Evolutionary conservation across 768 basidiomycete species (phyloP), one percentile per base, ranked within the genome.

Genomic region (Leucocoprinus leucothites): DNA sequence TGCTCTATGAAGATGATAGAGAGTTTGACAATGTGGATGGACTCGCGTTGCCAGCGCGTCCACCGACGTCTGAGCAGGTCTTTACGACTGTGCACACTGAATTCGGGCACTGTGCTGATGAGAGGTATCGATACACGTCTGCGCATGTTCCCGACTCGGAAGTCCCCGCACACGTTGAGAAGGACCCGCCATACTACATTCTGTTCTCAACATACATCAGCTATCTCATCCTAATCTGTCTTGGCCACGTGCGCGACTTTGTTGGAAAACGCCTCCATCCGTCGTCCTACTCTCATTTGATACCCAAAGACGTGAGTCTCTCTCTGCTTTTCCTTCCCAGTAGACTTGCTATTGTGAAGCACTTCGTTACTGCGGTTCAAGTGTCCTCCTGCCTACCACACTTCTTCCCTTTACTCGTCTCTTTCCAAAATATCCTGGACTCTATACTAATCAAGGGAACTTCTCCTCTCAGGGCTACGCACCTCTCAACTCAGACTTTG

Each of bases 201-300:
- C 80, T 98, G 41, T 71, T 98, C 58, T 86, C 90, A 8, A 96
- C 94, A 4, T 98, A 98, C 68, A 79, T 96, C 70, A 88, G 89
- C 74, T 98, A 96, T 73, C 81, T 98, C 62, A 79, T 98, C 57
- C 84, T 98, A 54, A 96, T 98, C 61, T 78, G 84, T 60, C 72
- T 99, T 45, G 97, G 97, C 18, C 97, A 98, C 65, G 73, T 95
- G 44, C 86, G 96, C 52, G 97, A 99, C 71, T 99, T 98, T 67
- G 72, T 98, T 59, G 96, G 96, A 21, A 98, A 97, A 71, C 79
- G 86, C 42, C 76, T 97, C 51, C 70, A 78, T 55, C 80, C 87
- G 3, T 67, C 79, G 11, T 75, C 79, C 34, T 98, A 93, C 67
- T 78, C 77, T 50, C 92, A 97, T 71, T 75, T 99, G 53, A 84